Percentiles rank a stretch among this genome's conserved stretches.
Conservation (phyloP, 179 eudicot genomes). For the Camellia oleifera region DNA sequence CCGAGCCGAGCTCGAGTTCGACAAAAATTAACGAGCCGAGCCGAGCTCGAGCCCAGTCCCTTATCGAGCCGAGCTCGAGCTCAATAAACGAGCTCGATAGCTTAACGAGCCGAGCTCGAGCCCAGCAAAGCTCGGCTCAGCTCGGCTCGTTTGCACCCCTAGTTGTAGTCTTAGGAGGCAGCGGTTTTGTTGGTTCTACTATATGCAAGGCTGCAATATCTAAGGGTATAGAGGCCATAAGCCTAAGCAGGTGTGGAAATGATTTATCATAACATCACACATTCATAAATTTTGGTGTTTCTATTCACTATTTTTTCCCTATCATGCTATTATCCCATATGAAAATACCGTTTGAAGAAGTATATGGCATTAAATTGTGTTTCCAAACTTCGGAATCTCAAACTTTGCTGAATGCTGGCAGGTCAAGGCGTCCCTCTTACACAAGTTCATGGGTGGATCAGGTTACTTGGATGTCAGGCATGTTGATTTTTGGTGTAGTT, state of each 20-base stretch:
- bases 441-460: slow-evolving; percentile 84
- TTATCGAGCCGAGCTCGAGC: too few species aligned
- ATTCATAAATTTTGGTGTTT: background rate
- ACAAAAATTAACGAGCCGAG: too few species aligned
- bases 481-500: slow-evolving; percentile 18
- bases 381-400: slow-evolving; percentile 9
- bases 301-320: background rate
- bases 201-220: slow-evolving; percentile 98
- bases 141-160: too few species aligned
- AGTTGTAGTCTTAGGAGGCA: slow-evolving; percentile 93
- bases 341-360: background rate
- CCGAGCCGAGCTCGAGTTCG: too few species aligned
- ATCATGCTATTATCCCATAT: background rate
- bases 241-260: slow-evolving; percentile 77
- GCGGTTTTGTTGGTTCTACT: slow-evolving; percentile 96
- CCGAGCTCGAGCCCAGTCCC: too few species aligned
- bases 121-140: too few species aligned
- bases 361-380: slow-evolving; percentile 3
- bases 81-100: too few species aligned
- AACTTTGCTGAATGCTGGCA: slow-evolving; percentile 29
- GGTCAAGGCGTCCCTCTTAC: slow-evolving; percentile 86
- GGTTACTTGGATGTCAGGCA: slow-evolving; percentile 86
- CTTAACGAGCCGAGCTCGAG: too few species aligned
- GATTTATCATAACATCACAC: background rate
- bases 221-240: slow-evolving; percentile 85